Evolutionary conservation across 2,329 filamentous ascomycete genomes (phyloP).

Genomic region (Leptodontidium sp.): DNA sequence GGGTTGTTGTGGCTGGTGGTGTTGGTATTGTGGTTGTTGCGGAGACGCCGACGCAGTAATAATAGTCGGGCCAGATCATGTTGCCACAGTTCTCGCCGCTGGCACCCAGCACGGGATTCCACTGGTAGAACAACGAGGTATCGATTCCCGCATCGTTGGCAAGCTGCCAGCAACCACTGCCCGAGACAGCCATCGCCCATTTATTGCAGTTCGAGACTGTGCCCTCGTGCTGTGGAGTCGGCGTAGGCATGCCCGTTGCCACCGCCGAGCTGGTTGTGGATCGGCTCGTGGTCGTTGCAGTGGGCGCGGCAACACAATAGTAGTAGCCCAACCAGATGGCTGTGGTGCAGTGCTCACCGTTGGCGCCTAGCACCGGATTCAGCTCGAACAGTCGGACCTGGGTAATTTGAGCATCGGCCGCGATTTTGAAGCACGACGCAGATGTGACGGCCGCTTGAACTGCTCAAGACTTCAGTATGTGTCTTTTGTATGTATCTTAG

Average conservation of each 20-base stretch:
- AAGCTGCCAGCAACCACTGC: neutral
- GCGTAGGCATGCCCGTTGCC: neutral
- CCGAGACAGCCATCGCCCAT: neutral
- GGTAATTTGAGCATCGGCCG: constrained; percentile 1
- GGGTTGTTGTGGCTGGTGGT: constrained; percentile 1
- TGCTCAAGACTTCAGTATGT: neutral
- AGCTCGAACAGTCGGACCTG: neutral
- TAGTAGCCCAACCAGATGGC: neutral
- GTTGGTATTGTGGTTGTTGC: neutral
- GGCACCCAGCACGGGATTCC: neutral
- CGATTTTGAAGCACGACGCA: neutral
- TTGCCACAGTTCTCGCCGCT: neutral
- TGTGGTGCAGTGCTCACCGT: constrained; percentile 1
- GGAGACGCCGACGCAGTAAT: neutral
- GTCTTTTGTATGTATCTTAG: neutral
- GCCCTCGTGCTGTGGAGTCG: neutral
- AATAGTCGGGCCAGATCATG: constrained; percentile 1
- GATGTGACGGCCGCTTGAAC: neutral
- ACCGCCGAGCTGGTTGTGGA: neutral
- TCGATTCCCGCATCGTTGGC: neutral
- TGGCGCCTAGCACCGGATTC: neutral
- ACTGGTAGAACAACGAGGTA: neutral
- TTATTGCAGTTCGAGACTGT: constrained; percentile 4
- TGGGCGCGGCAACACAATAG: neutral
- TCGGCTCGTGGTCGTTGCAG: neutral